Base-by-base conservation (phyloP, 2,329 filamentous ascomycete genomes). In the Colletotrichum sidae region DNA sequence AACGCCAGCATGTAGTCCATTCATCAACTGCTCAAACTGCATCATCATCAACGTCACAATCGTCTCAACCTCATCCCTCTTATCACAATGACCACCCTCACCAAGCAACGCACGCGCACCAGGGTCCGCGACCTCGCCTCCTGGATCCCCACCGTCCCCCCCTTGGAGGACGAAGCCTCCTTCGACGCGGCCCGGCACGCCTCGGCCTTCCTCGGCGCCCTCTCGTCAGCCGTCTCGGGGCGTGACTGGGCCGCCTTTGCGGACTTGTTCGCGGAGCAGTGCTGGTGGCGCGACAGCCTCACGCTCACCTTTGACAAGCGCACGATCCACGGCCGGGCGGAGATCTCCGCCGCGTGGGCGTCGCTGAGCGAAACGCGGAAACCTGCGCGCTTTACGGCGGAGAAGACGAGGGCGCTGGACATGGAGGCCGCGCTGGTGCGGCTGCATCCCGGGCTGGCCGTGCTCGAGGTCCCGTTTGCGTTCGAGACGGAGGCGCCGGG, bases 301-400 rank as follows among this genome's bases (percentile, higher is more conserved):
- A 66, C 58, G 9, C 57, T 66, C 11, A 66, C 63, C 11, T 66
- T 66, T 17, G 63, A 66, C 58, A 66, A 63, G 57, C 63, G 63
- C 25, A 66, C 63, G n/a, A 38, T 66, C 42, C n/a, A 42, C 34
- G 53, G 38, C 12, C 33, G 58, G 12, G 38, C 39, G 4, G 17
- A 13, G n/a, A 55, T 63, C 35, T 46, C 45, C 15, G 25, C 2
- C 11, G 63, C 63, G 11, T 66, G 58, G 58, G 15, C 37, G 33
- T 11, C 53, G 13, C 53, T 66, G 8, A n/a, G 51, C 4, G 2
- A 34, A 4, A 15, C 34, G 1, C 57, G 63, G 1, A 2, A 35
- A 15, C 63, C 63, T 11, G 42, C 46, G 11, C 17, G 7, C 2
- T 60, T 65, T 13, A 44, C 55, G 6, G 4, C 8, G 6, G 44